These are phyloP conservation scores for Sergeia podlipaevii DNA, from an alignment of 208 protist genomes.

Conservation along the genomic window DNA sequence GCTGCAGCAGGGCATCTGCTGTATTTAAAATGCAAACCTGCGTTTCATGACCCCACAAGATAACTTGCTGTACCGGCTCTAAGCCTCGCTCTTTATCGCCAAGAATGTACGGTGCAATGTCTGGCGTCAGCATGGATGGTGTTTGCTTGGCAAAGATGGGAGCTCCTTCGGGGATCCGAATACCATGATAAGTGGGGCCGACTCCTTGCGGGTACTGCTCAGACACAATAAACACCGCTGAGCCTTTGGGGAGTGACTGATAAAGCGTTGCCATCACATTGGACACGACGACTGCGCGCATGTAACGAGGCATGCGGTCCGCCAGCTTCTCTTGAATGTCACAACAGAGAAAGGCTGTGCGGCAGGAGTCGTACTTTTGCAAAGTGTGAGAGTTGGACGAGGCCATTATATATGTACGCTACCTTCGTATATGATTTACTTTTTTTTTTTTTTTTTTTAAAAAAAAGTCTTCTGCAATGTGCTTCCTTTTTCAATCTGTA, in stretches of 20 bases:
- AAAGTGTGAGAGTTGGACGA: no score
- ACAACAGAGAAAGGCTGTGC: conserved; percentile 68
- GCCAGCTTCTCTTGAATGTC: conserved; percentile 55
- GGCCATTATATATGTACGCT: no score
- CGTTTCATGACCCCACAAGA: conserved; percentile 73
- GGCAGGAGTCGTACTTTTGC: conserved; percentile 24
- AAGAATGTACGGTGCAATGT: conserved; percentile 28
- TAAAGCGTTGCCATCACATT: conserved; percentile 36
- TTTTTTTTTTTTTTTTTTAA: no score
- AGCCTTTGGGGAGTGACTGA: conserved; percentile 16
- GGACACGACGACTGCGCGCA: conserved; percentile 38
- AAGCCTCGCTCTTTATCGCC: conserved; percentile 19
- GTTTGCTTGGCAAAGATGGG: conserved; percentile 40
- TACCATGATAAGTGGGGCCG: conserved; percentile 22
- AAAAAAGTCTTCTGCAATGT: no score
- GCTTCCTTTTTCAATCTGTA: no score
- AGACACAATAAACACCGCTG: conserved; percentile 42
- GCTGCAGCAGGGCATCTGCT: conserved; percentile 46
- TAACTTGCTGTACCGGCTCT: conserved; percentile 52
- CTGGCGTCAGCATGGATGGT: conserved; percentile 43
- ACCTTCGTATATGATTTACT: no score
- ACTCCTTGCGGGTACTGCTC: conserved; percentile 53
- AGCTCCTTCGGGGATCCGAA: conserved; percentile 29
- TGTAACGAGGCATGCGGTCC: conserved; percentile 28
- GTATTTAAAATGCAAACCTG: conserved; percentile 71